Base-by-base conservation (phyloP, 2,329 filamentous ascomycete species). In the Verticillium zaregamsianum region DNA sequence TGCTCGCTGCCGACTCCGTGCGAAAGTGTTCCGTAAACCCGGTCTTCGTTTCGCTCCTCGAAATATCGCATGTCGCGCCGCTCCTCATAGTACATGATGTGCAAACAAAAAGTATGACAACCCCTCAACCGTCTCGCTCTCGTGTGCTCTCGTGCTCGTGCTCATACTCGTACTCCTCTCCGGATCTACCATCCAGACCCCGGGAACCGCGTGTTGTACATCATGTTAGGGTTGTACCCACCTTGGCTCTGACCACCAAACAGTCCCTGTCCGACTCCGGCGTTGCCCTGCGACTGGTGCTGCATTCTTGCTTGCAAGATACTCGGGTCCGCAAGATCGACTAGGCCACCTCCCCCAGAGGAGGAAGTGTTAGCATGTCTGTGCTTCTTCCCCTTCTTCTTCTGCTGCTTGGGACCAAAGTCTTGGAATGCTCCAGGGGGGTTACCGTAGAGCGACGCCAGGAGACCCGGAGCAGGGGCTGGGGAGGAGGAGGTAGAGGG, bases 301-400 rank as follows among this genome's bases (percentile, higher is more conserved):
- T 96, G 93, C 86, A 96, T 90, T 86, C 93, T 92, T 79, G 92
- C 92, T 85, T 97, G 93, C 86, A 98, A 89, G 86, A 97, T 97
- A 86, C 92, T 97, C 86, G 94, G 94, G 92, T 98, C 93, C 86
- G 91, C 92, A 93, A 97, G 92, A 96, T 98, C 93, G 84, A 96
- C 93, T 94, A 97, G 88, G 85, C 92, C 93, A 91, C 92, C 92
- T 88, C 93, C 93, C 85, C 91, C 91, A 88, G 93, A 96, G 89
- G 94, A 98, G 91, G 93, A 97, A 94, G 94, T 97, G 92, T 97
- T 97, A 95, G 93, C 94, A 90, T 97, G 93, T 89, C 93, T 96
- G 86, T 97, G 94, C 92, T 97, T 97, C 89, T 97, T 97, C 85
- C 93, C 93, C 92, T 97, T 97, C 88, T 97, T 97, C 90, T 96